Evolutionary conservation across 192 early-diverging fungal species (phyloP).

Genomic region (Glomus cerebriforme): DNA sequence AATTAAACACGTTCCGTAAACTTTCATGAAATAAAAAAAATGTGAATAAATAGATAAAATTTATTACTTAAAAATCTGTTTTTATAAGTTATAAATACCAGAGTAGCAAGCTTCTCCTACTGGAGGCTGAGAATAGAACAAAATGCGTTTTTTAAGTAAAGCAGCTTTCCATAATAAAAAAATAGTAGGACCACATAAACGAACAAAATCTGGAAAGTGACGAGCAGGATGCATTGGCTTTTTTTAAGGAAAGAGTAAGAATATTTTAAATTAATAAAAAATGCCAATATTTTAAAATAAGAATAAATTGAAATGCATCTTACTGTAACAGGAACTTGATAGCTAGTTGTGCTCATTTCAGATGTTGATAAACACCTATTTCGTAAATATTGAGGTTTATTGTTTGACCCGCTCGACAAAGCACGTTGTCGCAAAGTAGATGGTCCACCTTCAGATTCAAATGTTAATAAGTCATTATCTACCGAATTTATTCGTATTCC

Average conservation of each 20-base stretch:
- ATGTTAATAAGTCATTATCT: not conserved
- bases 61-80: not conserved
- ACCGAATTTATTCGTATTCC: not conserved
- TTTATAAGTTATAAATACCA: conserved; percentile 35
- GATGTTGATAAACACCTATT: conserved; percentile 8
- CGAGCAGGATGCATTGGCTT: conserved; percentile 45
- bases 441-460: not conserved
- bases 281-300: not conserved
- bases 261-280: not conserved
- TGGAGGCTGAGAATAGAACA: conserved; percentile 51
- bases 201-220: conserved; percentile 47
- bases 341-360: conserved; percentile 2
- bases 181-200: conserved; percentile 50
- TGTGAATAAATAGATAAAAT: not conserved
- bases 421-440: not conserved
- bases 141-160: conserved; percentile 50
- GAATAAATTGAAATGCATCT: not conserved
- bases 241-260: not conserved
- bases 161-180: conserved; percentile 58
- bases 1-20: conserved; percentile 52
- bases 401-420: not conserved
- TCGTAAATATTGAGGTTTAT: not conserved
- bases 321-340: not conserved
- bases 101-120: conserved; percentile 49
- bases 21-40: conserved; percentile 28